Percentiles rank a stretch among this genome's conserved stretches.
Evolutionary conservation across 2,329 filamentous ascomycete species (phyloP).

Genomic region (Periglandula ipomoeae): DNA sequence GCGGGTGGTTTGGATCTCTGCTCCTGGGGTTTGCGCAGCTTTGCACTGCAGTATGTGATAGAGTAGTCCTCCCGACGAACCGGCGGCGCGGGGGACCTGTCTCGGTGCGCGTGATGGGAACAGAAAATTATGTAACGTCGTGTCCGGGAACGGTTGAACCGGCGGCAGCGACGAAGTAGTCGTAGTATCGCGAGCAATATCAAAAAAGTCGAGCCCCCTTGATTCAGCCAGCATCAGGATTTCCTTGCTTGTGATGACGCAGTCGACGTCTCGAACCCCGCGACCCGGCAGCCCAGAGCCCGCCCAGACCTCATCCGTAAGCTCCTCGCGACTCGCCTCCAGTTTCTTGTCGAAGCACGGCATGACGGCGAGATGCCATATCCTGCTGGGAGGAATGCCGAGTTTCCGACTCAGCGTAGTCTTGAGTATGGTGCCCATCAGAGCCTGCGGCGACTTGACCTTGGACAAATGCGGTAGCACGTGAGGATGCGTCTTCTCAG

Average conservation of each 20-base stretch:
- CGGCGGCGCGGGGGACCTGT: conserved; percentile 47
- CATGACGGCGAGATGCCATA: conserved; percentile 96
- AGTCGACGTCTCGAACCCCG: conserved; percentile 82
- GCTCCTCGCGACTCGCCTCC: conserved; percentile 85
- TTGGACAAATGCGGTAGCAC: conserved; percentile 83
- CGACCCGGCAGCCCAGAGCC: conserved; percentile 36
- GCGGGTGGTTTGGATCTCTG: conserved; percentile 58
- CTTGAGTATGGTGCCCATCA: conserved; percentile 85
- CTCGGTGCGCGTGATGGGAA: conserved; percentile 46
- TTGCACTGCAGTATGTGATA: conserved; percentile 74
- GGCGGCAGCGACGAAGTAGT: conserved; percentile 31
- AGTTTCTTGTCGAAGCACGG: conserved; percentile 99
- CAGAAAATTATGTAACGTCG: conserved; percentile 60
- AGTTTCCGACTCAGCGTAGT: conserved; percentile 67
- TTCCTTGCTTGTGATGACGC: conserved; percentile 94
- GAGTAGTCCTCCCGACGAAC: conserved; percentile 82
- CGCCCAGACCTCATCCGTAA: conserved; percentile 73
- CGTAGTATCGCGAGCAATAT: conserved; percentile 30
- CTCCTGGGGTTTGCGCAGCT: conserved; percentile 61
- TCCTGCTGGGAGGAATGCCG: conserved; percentile 63
- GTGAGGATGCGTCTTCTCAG: conserved; percentile 94
- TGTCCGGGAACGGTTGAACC: conserved; percentile 59
- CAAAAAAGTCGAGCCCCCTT: conserved; percentile 67
- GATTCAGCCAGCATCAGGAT: conserved; percentile 81
- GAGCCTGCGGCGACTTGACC: conserved; percentile 87